Conservation (phyloP, 441 rosid genomes). For the Adansonia gregorii region DNA sequence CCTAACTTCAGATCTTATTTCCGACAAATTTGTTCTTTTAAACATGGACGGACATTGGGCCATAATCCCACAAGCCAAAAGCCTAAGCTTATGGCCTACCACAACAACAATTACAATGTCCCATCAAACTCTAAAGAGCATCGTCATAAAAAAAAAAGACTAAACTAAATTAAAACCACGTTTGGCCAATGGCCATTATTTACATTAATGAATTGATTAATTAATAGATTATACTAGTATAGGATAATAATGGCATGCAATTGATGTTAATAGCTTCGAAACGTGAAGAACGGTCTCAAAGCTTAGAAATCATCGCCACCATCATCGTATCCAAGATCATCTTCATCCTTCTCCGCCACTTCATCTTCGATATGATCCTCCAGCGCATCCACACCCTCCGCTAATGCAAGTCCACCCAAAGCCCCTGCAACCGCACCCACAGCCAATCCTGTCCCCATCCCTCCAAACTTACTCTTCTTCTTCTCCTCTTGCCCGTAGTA, state of each 20-base stretch:
- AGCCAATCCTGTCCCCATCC: conserved; percentile 12
- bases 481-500: conserved; percentile 1
- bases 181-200: too few species aligned
- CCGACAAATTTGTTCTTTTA: background rate
- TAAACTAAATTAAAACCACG: too few species aligned
- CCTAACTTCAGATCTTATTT: background rate
- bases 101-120: too few species aligned
- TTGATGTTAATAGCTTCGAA: background rate
- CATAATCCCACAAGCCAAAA: background rate
- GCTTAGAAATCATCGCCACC: background rate
- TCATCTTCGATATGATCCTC: conserved; percentile 2
- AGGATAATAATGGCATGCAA: background rate
- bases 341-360: conserved; percentile 14
- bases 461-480: background rate
- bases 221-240: too few species aligned
- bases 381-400: conserved; percentile 17
- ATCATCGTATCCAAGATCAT: conserved; percentile 5
- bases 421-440: conserved; percentile 19
- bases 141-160: too few species aligned
- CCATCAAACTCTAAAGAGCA: too few species aligned
- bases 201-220: too few species aligned
- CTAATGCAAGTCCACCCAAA: conserved; percentile 10
- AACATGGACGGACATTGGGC: background rate
- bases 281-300: background rate
- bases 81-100: background rate